A percentile compares a stretch with the other conserved stretches of the same genome.
These are phyloP conservation scores for Luvunga scandens DNA, from an alignment of 345 rosid species.

Conservation along the genomic window DNA sequence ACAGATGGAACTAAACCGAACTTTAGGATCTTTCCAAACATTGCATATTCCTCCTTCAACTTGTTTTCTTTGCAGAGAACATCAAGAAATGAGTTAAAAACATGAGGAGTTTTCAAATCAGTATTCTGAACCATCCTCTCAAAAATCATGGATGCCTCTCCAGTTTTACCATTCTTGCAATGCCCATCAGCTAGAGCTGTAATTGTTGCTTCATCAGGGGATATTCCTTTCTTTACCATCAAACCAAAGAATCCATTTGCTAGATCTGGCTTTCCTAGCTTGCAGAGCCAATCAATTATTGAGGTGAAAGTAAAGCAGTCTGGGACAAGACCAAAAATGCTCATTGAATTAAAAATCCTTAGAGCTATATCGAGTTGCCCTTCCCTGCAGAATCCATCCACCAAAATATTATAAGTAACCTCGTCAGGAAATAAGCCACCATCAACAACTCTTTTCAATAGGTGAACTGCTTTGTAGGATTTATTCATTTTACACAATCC, in stretches of 20 bases:
- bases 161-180: slow-evolving; percentile 32
- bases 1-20: slow-evolving; percentile 47
- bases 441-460: slow-evolving; percentile 35
- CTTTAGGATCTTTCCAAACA: slow-evolving; percentile 41
- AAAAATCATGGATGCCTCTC: slow-evolving; percentile 32
- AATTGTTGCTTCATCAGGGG: slow-evolving; percentile 40
- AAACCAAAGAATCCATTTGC: slow-evolving; percentile 35
- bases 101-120: slow-evolving; percentile 34
- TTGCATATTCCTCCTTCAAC: slow-evolving; percentile 38
- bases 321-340: slow-evolving; percentile 29
- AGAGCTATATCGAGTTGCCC: slow-evolving; percentile 36
- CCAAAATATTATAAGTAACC: slow-evolving; percentile 40
- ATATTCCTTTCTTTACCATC: slow-evolving; percentile 41
- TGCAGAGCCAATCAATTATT: slow-evolving; percentile 40
- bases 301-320: slow-evolving; percentile 34
- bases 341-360: slow-evolving; percentile 36
- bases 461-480: slow-evolving; percentile 33
- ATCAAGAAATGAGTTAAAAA: slow-evolving; percentile 41
- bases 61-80: slow-evolving; percentile 37
- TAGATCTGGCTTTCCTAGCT: slow-evolving; percentile 29
- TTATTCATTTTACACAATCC: slow-evolving; percentile 48
- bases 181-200: slow-evolving; percentile 49
- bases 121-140: slow-evolving; percentile 30
- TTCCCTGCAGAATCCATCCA: slow-evolving; percentile 45
- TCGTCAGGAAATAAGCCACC: slow-evolving; percentile 37